A percentile compares a stretch with the other conserved stretches of the same genome.
These are phyloP conservation scores for Oryza officinalis DNA, from an alignment of 176 grass and related monocot species.

Conservation along the genomic window DNA sequence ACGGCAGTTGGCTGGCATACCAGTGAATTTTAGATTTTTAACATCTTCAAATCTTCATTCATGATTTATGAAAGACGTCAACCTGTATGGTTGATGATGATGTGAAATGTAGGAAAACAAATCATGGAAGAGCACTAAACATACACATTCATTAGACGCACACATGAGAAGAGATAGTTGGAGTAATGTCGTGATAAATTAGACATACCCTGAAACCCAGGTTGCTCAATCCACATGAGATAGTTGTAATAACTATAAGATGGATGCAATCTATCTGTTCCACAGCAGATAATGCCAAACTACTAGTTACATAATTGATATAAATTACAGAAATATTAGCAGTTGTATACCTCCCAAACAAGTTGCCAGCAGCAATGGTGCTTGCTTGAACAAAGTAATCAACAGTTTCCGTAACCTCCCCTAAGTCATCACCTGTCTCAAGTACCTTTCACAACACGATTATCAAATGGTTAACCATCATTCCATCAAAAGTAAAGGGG, in stretches of 20 bases:
- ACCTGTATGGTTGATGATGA: too few relatives aligned
- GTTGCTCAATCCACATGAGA: too few relatives aligned
- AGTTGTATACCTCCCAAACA: constrained; percentile 81
- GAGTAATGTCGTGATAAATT: too few relatives aligned
- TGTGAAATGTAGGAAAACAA: too few relatives aligned
- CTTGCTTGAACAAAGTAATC: constrained; percentile 95
- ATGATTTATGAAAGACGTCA: too few relatives aligned
- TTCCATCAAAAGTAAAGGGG: background rate
- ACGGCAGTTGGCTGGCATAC: too few relatives aligned
- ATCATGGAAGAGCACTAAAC: too few relatives aligned
- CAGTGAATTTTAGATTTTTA: too few relatives aligned
- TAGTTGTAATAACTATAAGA: background rate
- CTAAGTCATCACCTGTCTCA: constrained; percentile 94
- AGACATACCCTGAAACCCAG: background rate
- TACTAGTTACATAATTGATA: background rate
- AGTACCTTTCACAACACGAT: constrained; percentile 62
- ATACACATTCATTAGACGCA: too few relatives aligned
- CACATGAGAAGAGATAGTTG: too few relatives aligned
- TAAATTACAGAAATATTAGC: constrained; percentile 7
- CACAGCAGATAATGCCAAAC: background rate
- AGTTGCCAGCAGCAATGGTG: constrained; percentile 88
- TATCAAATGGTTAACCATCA: background rate
- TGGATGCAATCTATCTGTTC: constrained; percentile 3
- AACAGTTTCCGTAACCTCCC: constrained; percentile 97
- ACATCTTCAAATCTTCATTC: too few relatives aligned